These are phyloP conservation scores for Sporothrix brasiliensis DNA, from an alignment of 2,329 filamentous ascomycete species.

Conservation along the genomic window DNA sequence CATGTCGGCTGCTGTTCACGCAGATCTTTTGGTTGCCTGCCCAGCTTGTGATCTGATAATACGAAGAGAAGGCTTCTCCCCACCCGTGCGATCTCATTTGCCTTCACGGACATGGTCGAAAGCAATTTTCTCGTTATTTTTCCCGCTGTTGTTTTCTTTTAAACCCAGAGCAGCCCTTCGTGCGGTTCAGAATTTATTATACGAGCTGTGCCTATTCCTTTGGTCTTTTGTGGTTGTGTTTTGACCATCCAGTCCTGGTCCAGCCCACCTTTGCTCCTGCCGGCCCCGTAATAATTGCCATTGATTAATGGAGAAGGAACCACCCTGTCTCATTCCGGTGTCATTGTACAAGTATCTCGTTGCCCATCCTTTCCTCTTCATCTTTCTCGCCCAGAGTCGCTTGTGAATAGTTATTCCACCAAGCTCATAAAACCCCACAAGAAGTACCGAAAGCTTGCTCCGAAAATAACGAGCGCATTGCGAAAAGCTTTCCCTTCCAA, in stretches of 20 bases:
- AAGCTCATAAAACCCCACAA: background rate
- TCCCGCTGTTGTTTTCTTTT: background rate
- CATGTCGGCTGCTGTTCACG: background rate
- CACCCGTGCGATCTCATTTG: background rate
- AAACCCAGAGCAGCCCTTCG: background rate
- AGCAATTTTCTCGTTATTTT: too few species aligned
- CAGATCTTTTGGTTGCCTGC: background rate
- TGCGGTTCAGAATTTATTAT: background rate
- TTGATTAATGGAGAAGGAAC: conserved; percentile 19
- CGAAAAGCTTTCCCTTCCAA: background rate
- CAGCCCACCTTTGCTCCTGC: background rate
- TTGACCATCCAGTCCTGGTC: background rate
- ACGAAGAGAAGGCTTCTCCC: background rate
- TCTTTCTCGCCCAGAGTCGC: background rate
- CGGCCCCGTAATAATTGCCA: background rate
- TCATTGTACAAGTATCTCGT: conserved; percentile 20
- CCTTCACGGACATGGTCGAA: background rate
- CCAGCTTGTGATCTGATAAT: conserved; percentile 3
- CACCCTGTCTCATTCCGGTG: conserved; percentile 1
- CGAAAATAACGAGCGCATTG: background rate
- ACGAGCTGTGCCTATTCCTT: background rate
- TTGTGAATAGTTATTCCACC: conserved; percentile 5
- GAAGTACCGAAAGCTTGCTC: conserved; percentile 11
- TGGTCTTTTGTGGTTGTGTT: background rate
- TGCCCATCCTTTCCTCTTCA: background rate